Conservation (phyloP, 257 asterid genomes). For the Gentiana straminea region DNA sequence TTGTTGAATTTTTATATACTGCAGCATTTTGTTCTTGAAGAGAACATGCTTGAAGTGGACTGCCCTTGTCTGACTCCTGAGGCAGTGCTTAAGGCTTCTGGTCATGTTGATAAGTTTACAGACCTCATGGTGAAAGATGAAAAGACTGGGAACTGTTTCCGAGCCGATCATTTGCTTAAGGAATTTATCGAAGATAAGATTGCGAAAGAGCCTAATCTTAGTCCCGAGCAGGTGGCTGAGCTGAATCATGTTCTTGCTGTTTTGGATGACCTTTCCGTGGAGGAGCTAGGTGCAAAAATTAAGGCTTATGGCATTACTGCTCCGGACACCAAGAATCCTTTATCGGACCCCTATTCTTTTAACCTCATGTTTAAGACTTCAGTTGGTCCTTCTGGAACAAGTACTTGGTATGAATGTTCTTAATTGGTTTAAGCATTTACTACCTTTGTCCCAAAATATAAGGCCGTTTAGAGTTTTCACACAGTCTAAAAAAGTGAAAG, state of each 20-base stretch:
- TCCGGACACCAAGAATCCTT: constrained; percentile 65
- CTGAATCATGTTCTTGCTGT: constrained; percentile 26
- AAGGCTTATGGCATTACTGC: constrained; percentile 63
- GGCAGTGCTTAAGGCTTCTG: constrained; percentile 25
- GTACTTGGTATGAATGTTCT: constrained; percentile 49
- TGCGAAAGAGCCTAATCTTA: constrained; percentile 20
- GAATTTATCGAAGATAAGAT: constrained; percentile 26
- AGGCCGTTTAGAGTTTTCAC: too few species aligned
- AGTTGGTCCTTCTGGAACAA: constrained; percentile 58
- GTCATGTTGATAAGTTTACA: constrained; percentile 26
- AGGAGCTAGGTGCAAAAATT: constrained; percentile 63
- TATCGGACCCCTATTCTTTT: constrained; percentile 80
- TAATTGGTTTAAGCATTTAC: not conserved
- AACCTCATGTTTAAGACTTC: constrained; percentile 71
- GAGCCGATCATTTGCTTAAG: constrained; percentile 32
- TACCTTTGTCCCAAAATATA: too few species aligned
- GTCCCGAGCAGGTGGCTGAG: constrained; percentile 22
- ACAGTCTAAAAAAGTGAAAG: too few species aligned
- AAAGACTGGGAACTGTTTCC: constrained; percentile 25
- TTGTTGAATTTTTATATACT: constrained; percentile 8
- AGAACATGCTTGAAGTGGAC: constrained; percentile 27
- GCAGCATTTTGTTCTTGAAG: constrained; percentile 30
- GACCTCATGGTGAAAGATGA: constrained; percentile 33
- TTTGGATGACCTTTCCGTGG: constrained; percentile 60
- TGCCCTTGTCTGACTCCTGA: constrained; percentile 28